Conservation (phyloP, 805 yeast species). For the Kuraishia cidri region DNA sequence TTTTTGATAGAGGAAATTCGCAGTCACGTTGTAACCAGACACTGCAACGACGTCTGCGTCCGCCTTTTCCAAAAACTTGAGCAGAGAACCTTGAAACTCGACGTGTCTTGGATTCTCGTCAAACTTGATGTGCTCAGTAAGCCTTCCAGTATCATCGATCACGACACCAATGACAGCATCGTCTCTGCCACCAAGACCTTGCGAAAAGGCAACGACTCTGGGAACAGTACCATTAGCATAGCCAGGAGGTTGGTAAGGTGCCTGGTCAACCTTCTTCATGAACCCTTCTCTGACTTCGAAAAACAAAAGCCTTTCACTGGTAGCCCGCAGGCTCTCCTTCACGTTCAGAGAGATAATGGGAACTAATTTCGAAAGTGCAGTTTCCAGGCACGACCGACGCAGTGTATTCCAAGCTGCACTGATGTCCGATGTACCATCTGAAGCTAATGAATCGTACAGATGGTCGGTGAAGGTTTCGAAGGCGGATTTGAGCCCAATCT, state of each 20-base stretch:
- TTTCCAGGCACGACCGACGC: conserved; percentile 56
- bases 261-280: conserved; percentile 74
- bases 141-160: conserved; percentile 73
- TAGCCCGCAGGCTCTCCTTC: conserved; percentile 72
- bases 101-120: conserved; percentile 59
- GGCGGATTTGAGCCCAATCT: conserved; percentile 44
- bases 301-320: conserved; percentile 64
- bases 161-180: conserved; percentile 84
- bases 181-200: conserved; percentile 78
- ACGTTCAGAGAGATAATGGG: conserved; percentile 65
- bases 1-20: conserved; percentile 51
- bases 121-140: conserved; percentile 69
- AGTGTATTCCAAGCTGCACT: conserved; percentile 76
- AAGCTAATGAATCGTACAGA: conserved; percentile 45
- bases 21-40: conserved; percentile 75
- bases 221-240: conserved; percentile 78
- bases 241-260: conserved; percentile 81
- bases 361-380: conserved; percentile 60
- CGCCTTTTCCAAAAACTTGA: conserved; percentile 47
- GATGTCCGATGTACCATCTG: conserved; percentile 71
- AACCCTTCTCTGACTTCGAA: conserved; percentile 64
- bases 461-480: conserved; percentile 35
- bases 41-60: conserved; percentile 88
- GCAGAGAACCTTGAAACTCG: conserved; percentile 59
- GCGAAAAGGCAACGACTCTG: conserved; percentile 69